These are phyloP conservation scores for Pseudocercospora pini-densiflorae DNA, from an alignment of 2,329 filamentous ascomycete genomes.

Conservation along the genomic window DNA sequence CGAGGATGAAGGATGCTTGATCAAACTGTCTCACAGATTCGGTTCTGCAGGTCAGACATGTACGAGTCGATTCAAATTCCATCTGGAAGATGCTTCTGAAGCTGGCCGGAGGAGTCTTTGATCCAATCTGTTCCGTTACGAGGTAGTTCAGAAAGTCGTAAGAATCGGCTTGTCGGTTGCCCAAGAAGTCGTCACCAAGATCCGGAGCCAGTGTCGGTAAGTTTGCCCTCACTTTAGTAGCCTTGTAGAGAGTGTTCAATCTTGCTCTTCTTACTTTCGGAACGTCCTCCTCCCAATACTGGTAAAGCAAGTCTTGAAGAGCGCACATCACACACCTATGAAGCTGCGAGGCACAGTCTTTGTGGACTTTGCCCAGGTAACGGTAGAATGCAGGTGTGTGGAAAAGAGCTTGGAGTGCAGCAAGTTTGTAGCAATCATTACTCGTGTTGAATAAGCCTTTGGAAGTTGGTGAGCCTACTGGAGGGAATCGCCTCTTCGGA, in stretches of 20 bases:
- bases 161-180: conserved; percentile 6
- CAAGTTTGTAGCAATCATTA: conserved; percentile 20
- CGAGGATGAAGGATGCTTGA: not conserved
- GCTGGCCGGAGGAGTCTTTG: not conserved
- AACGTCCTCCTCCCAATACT: not conserved
- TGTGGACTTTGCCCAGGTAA: conserved; percentile 18
- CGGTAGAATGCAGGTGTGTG: conserved; percentile 20
- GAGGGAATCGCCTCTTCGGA: conserved; percentile 9
- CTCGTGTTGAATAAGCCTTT: conserved; percentile 22
- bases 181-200: not conserved
- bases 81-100: conserved; percentile 16
- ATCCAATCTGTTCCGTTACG: conserved; percentile 1
- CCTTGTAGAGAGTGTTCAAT: not conserved
- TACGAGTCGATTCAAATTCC: conserved; percentile 6
- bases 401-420: conserved; percentile 18
- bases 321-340: conserved; percentile 17
- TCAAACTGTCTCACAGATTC: not conserved
- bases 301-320: conserved; percentile 13
- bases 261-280: not conserved
- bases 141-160: conserved; percentile 18
- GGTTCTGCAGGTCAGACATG: conserved; percentile 9
- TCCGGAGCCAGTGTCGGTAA: not conserved
- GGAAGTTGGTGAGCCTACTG: not conserved
- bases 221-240: not conserved
- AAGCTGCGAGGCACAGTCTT: not conserved